phyloP scores from a whole-genome alignment of 345 rosid genomes.

The Corchorus olitorius region DNA sequence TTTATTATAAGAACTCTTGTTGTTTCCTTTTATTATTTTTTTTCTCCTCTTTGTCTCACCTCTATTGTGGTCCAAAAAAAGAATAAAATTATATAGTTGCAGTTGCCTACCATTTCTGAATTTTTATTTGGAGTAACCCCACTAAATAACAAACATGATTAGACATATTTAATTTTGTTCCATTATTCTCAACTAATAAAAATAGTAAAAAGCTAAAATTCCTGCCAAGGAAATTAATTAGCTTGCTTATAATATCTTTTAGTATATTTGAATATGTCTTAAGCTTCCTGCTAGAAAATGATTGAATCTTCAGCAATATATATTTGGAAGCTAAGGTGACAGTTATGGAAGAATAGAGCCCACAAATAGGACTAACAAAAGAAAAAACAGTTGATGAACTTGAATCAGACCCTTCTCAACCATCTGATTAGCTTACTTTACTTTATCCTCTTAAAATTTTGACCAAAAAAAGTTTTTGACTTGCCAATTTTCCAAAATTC shows the following conservation, averaged over 20 bases:
- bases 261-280: background rate
- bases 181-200: background rate
- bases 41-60: background rate
- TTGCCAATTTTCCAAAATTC: background rate
- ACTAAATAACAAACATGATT: conserved; percentile 14
- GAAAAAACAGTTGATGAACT: background rate
- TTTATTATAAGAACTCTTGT: conserved; percentile 5
- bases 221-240: background rate
- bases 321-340: too few relatives aligned
- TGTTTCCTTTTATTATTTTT: background rate
- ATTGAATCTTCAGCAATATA: background rate
- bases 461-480: background rate
- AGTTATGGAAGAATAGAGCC: too few relatives aligned
- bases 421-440: conserved; percentile 16
- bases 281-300: conserved; percentile 5
- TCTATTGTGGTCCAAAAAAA: conserved; percentile 3
- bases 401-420: conserved; percentile 1
- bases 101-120: background rate
- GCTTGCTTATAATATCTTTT: too few relatives aligned
- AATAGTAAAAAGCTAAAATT: background rate
- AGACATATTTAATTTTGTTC: background rate
- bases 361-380: background rate
- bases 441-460: background rate
- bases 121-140: conserved; percentile 5
- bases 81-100: too few relatives aligned